Percentiles rank a stretch among this genome's conserved stretches.
Evolutionary conservation across 352 stramenopile genomes (phyloP).

Genomic region (Phytophthora macrochlamydospora): DNA sequence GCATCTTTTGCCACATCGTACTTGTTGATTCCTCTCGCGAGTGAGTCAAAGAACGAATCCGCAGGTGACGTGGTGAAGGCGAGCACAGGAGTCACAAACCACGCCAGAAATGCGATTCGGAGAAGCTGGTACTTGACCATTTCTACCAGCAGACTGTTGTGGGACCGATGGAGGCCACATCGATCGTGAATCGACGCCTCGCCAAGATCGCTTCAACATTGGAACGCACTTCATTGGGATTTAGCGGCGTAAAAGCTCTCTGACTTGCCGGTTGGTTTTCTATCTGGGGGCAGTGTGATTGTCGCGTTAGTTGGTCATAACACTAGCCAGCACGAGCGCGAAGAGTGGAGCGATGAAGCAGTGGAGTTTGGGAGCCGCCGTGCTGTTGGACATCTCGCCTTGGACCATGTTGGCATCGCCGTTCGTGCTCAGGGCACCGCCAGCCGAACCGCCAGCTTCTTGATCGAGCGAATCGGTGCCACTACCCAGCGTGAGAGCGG

Average conservation of each 20-base stretch:
- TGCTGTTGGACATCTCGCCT: slow-evolving; percentile 3
- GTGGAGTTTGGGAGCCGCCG: not conserved
- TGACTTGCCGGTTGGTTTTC: too few species aligned
- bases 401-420: slow-evolving; percentile 17
- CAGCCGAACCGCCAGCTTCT: not conserved
- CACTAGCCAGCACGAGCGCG: not conserved
- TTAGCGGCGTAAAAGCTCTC: too few species aligned
- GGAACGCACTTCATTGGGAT: too few species aligned
- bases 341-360: not conserved
- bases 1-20: slow-evolving; percentile 36
- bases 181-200: too few species aligned
- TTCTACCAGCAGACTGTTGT: too few species aligned
- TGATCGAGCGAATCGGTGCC: slow-evolving; percentile 7
- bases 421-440: slow-evolving; percentile 2
- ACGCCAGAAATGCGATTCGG: not conserved
- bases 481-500: slow-evolving; percentile 1
- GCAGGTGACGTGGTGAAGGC: slow-evolving; percentile 3
- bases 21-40: slow-evolving; percentile 4
- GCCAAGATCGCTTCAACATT: too few species aligned
- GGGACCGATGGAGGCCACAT: too few species aligned
- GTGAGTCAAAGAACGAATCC: slow-evolving; percentile 4
- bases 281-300: too few species aligned
- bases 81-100: slow-evolving; percentile 2
- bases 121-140: too few species aligned
- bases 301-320: not conserved